phyloP scores from a whole-genome alignment of 2,329 filamentous ascomycete genomes.

The Pyrenochaeta sp. region DNA sequence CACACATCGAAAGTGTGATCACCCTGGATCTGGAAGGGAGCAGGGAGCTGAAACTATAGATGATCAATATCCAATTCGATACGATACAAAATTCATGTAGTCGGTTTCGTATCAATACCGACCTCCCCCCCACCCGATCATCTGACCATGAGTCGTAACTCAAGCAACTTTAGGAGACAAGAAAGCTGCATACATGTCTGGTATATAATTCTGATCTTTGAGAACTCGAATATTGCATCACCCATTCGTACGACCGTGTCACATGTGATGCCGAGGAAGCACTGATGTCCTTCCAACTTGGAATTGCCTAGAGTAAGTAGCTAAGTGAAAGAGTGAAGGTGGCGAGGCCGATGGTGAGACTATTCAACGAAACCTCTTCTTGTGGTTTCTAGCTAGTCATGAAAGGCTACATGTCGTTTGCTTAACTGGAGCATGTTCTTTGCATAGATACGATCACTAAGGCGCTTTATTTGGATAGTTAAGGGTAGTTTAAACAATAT shows the following conservation, averaged over 20 bases:
- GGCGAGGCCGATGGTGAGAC: background rate
- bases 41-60: conserved; percentile 28
- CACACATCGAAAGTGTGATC: conserved; percentile 35
- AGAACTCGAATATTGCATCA: background rate
- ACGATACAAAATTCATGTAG: background rate
- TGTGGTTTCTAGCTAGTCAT: too few relatives aligned
- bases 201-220: too few relatives aligned
- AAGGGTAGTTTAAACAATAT: background rate
- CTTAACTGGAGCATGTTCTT: too few relatives aligned
- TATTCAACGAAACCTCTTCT: too few relatives aligned
- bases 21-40: conserved; percentile 31
- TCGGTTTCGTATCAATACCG: background rate
- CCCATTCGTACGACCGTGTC: background rate
- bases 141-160: background rate
- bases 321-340: background rate
- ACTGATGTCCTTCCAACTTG: background rate
- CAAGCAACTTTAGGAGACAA: background rate
- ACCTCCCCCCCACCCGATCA: background rate
- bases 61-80: background rate
- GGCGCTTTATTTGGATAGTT: background rate
- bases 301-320: background rate
- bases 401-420: too few relatives aligned
- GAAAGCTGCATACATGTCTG: too few relatives aligned
- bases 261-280: background rate
- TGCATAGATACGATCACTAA: background rate